Evolutionary conservation across 495 filamentous ascomycete genomes (phyloP), one percentile per base, ranked within the genome.

Genomic region (Saxophila tyrrhenica): DNA sequence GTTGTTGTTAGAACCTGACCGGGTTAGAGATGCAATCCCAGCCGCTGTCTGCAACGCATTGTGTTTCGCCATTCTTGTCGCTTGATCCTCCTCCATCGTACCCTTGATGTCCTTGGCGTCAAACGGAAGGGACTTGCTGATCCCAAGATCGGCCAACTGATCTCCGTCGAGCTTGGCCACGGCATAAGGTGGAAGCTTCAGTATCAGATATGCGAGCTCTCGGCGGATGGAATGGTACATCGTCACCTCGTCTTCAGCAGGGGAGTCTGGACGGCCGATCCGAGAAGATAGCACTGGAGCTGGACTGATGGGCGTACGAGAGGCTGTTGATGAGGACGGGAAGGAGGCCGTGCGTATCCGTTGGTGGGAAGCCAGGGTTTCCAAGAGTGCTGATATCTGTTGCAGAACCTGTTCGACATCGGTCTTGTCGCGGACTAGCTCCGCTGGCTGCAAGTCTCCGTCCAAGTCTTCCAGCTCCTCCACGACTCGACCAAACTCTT

Each of bases 281-380:
- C 62, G 73, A 21, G 73, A 72, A 7, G 72, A 59, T n/a, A 72
- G 59, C 7, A 39, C 23, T 7, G 61, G 54, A 16, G 64, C 65
- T 13, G 61, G 61, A 42, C 59, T 62, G 38, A 63, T 62, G 9
- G 68, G 54, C 19, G 70, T 64, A 9, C 75, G 69, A 5, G 70
- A 54, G 39, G 71, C 73, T 19, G 69, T 60, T 17, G 69, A 72
- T 3, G 51, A 49, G 2, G 57, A 38, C 3, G 54, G 23, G 10
- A 85, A 58, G 2, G 73, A 84, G 25, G 83, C 73, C 54, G 84
- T 88, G 43, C 89, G 84, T 57, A 88, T 87, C 42, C 82, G 82
- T 67, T 95, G 90, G 63, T 89, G 86, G 0, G 90, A 96, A 53
- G 85, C 78, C 19, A 96, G 73, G 1, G 87, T 90, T 60, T 94